These are phyloP conservation scores for Botrytis sinoallii DNA, from an alignment of 2,329 filamentous ascomycete genomes.

Conservation along the genomic window DNA sequence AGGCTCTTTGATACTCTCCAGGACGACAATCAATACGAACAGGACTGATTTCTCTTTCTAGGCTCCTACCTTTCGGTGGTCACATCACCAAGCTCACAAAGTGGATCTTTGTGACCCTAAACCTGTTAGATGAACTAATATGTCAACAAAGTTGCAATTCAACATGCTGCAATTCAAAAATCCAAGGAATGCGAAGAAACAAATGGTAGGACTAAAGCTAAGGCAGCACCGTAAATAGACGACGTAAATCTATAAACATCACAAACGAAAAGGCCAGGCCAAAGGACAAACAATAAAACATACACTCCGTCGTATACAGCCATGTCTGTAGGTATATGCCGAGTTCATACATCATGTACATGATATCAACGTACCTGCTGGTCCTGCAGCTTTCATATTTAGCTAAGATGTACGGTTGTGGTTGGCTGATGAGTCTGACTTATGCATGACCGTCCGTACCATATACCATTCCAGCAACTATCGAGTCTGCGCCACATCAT, in stretches of 20 bases:
- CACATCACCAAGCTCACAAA: neutral
- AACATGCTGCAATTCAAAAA: neutral
- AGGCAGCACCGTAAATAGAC: neutral
- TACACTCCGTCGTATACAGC: neutral
- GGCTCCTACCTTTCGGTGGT: neutral
- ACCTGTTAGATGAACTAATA: neutral
- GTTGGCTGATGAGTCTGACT: neutral
- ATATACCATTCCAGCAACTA: neutral
- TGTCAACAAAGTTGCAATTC: too few relatives aligned
- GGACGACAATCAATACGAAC: neutral
- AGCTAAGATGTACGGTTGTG: neutral
- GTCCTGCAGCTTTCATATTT: conserved; percentile 12
- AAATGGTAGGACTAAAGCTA: neutral
- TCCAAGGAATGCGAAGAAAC: neutral
- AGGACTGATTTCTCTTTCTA: neutral
- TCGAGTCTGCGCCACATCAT: conserved; percentile 6
- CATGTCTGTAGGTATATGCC: neutral
- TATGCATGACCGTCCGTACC: neutral
- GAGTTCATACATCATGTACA: neutral
- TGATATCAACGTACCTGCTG: neutral
- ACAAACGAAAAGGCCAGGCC: neutral
- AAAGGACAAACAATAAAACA: neutral
- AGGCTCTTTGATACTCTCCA: neutral
- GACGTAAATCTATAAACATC: neutral
- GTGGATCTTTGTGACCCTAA: too few relatives aligned